phyloP scores from a whole-genome alignment of 352 stramenopile species.

The Discostella stelligera region DNA sequence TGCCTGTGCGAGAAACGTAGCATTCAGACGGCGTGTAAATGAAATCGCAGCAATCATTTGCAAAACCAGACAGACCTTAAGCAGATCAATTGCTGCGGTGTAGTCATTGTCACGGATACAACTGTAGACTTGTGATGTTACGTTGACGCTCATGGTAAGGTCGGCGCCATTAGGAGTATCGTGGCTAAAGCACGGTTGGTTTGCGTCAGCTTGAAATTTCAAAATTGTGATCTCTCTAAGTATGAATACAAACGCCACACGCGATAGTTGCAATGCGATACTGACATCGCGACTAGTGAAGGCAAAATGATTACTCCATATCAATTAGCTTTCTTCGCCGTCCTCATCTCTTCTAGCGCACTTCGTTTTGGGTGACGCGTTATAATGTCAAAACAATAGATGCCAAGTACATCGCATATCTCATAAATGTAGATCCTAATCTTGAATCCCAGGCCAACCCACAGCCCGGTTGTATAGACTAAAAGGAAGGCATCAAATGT shows the following conservation, averaged over 20 bases:
- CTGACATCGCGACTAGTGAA: no score
- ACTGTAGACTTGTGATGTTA: slow-evolving; percentile 92
- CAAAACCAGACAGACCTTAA: slow-evolving; percentile 80
- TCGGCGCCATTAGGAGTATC: no score
- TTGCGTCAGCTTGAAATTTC: background rate
- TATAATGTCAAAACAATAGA: slow-evolving; percentile 83
- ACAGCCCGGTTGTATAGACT: slow-evolving; percentile 51
- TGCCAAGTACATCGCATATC: slow-evolving; percentile 71
- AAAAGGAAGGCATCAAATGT: slow-evolving; percentile 29
- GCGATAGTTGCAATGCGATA: no score
- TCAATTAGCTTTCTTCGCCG: slow-evolving; percentile 8
- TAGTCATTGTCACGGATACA: slow-evolving; percentile 93
- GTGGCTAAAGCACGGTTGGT: no score
- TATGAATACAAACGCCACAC: no score
- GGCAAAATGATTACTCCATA: background rate
- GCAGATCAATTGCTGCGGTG: slow-evolving; percentile 88
- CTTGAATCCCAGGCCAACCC: slow-evolving; percentile 67
- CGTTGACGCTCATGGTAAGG: slow-evolving; percentile 12
- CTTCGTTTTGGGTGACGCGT: slow-evolving; percentile 48
- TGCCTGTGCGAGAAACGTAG: slow-evolving; percentile 19
- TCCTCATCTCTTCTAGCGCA: background rate
- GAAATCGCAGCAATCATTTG: slow-evolving; percentile 8
- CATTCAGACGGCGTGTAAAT: background rate
- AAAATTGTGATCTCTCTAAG: no score
- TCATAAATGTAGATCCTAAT: slow-evolving; percentile 62